Evolutionary conservation across 192 early-diverging fungal species (phyloP).

Genomic region (Backusella psychrophila): DNA sequence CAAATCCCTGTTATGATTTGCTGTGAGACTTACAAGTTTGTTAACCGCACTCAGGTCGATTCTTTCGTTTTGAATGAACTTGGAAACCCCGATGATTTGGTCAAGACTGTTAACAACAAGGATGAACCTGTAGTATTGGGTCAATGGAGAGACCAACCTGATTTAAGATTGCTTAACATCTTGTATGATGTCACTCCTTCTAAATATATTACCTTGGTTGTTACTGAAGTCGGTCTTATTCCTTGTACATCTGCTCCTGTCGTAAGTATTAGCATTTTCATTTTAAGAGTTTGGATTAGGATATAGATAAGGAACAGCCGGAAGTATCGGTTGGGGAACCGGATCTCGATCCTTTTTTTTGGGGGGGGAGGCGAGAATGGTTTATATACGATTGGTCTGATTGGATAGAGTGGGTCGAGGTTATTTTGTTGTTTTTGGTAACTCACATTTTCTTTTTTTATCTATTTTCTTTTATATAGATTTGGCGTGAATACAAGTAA

Average conservation of each 20-base stretch:
- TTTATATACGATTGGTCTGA: background rate
- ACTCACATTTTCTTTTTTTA: conserved; percentile 6
- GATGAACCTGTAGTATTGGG: conserved; percentile 30
- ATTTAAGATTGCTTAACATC: conserved; percentile 85
- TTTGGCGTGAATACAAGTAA: conserved; percentile 47
- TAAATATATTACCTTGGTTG: conserved; percentile 85
- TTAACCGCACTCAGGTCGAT: conserved; percentile 88
- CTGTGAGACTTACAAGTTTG: conserved; percentile 97
- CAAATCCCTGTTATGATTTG: conserved; percentile 94
- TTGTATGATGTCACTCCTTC: conserved; percentile 96
- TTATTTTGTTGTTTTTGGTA: background rate
- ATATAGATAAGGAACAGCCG: background rate
- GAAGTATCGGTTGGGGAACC: background rate
- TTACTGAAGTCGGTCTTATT: conserved; percentile 91
- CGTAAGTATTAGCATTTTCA: conserved; percentile 34
- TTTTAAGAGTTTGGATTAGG: background rate
- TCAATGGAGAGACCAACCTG: conserved; percentile 76
- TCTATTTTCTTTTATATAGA: conserved; percentile 15
- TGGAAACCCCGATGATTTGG: conserved; percentile 85
- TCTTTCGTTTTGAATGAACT: conserved; percentile 97
- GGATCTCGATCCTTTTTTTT: background rate
- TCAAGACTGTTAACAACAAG: conserved; percentile 38
- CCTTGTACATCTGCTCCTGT: conserved; percentile 87
- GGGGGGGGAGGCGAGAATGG: background rate
- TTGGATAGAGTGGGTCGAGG: background rate